Evolutionary conservation across 305 asterid species (phyloP).

Genomic region (Fraxinus nigra): DNA sequence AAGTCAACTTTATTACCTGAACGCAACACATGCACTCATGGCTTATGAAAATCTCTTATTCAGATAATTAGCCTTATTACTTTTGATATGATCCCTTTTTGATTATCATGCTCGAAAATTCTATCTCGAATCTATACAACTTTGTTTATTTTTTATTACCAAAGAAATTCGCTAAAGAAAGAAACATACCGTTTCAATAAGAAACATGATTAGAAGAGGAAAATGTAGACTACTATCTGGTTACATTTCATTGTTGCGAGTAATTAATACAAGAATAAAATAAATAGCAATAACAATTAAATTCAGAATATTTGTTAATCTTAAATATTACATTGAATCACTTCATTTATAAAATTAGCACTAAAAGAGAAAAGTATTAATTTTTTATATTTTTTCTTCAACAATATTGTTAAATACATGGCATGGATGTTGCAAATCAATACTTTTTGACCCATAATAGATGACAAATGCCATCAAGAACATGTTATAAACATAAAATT

Average conservation of each 20-base stretch:
- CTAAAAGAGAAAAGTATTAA: too few relatives aligned
- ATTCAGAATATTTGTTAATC: not conserved
- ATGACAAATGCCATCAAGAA: not conserved
- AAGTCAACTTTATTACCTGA: too few relatives aligned
- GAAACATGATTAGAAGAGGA: not conserved
- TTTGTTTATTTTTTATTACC: not conserved
- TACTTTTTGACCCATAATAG: not conserved
- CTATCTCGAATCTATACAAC: not conserved
- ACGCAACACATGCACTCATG: too few relatives aligned
- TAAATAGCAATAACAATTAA: too few relatives aligned
- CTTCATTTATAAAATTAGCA: too few relatives aligned
- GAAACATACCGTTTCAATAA: too few relatives aligned
- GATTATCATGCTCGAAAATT: not conserved
- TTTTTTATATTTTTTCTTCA: too few relatives aligned
- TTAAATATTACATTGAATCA: not conserved
- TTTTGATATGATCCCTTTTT: not conserved
- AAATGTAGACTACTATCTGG: not conserved
- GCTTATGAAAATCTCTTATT: not conserved
- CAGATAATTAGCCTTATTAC: not conserved
- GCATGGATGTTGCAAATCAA: not conserved
- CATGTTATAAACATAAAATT: not conserved
- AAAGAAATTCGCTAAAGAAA: not conserved
- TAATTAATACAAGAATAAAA: too few relatives aligned
- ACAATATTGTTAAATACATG: too few relatives aligned
- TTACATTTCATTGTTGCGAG: not conserved